Percentiles rank a stretch among this genome's conserved stretches.
Conservation (phyloP, 768 basidiomycete genomes). For the Pilatotrama ljubarskyi region DNA sequence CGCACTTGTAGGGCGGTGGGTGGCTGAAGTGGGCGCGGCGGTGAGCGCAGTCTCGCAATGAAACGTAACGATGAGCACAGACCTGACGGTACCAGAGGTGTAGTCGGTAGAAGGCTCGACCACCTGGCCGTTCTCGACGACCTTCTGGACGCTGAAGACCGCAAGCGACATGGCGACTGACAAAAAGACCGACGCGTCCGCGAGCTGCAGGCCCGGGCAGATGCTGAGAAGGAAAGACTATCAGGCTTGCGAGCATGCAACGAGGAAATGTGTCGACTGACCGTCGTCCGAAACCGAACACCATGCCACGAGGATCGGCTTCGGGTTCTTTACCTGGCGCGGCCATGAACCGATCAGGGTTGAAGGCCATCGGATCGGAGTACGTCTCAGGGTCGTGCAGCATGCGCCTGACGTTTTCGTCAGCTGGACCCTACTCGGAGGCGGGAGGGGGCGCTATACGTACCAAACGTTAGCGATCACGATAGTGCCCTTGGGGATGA, state of each 20-base stretch:
- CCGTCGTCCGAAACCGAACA: conserved; percentile 36
- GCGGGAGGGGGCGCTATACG: neutral
- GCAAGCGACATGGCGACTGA: conserved; percentile 33
- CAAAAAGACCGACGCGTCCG: conserved; percentile 34
- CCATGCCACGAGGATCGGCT: conserved; percentile 25
- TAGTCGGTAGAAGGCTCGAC: conserved; percentile 29
- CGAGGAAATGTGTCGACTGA: conserved; percentile 4
- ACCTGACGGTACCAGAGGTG: conserved; percentile 31
- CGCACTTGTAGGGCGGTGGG: conserved; percentile 29
- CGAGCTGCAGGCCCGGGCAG: conserved; percentile 32
- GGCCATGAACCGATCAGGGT: conserved; percentile 34
- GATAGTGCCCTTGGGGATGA: conserved; percentile 36
- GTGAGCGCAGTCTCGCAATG: neutral
- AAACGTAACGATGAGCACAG: neutral
- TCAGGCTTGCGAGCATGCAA: neutral
- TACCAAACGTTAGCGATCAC: conserved; percentile 38
- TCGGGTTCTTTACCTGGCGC: conserved; percentile 24
- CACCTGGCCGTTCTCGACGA: conserved; percentile 29
- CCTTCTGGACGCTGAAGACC: conserved; percentile 31
- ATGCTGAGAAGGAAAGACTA: conserved; percentile 1
- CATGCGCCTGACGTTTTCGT: conserved; percentile 13
- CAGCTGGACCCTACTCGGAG: neutral
- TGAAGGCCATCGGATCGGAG: conserved; percentile 35
- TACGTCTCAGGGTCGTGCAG: conserved; percentile 37
- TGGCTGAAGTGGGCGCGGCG: conserved; percentile 20